Evolutionary conservation across 139 green algal species (phyloP), one percentile per base, ranked within the genome.

Genomic region (Chlamydomonas applanata): DNA sequence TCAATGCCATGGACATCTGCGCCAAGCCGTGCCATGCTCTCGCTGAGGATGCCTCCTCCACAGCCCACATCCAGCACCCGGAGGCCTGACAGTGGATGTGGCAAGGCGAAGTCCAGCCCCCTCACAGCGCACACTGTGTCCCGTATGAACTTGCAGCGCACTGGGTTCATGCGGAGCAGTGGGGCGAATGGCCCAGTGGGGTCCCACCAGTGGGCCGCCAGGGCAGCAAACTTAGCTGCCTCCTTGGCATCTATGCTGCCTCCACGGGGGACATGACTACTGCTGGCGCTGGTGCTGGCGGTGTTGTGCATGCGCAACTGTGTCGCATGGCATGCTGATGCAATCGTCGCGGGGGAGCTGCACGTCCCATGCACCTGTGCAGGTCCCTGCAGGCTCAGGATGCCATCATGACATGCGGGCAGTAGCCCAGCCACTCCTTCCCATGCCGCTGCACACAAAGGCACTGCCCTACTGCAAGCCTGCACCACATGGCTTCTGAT

Each of bases 1-100:
- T 94, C 89, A 45, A 94, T 90, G 7, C 77, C 89, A 32, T 74
- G 77, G 24, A 92, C 86, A 13, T 57, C 33, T 2, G 88, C 92
- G 2, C 93, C 94, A 82, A 97, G 77, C 53, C 89, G 76, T 0
- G 92, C 94, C 36, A 98, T 76, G 0, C 88, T 76, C 82, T 97
- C 93, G 13, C 78, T 60, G 27, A 98, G 80, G 27, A 98, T 82
- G 27, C 94, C 94, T 9, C 92, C 93, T 4, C 94, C 94, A 76
- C 92, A 97, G 29, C 94, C 94, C 27, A 98, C 93, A 72, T 98
- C 94, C 71, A 97, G 74, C 44, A 96, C 61, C 0, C 54, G 59
- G 13, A 89, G 65, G 1, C 84, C 84, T 30, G 32, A 1, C 4
- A 91, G 63, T 1, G 82, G 80, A 56, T 83, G 53, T 19, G 49